Percentiles rank a stretch among this genome's conserved stretches.
phyloP scores from a whole-genome alignment of 768 basidiomycete species.

The Psilocybe sp. region DNA sequence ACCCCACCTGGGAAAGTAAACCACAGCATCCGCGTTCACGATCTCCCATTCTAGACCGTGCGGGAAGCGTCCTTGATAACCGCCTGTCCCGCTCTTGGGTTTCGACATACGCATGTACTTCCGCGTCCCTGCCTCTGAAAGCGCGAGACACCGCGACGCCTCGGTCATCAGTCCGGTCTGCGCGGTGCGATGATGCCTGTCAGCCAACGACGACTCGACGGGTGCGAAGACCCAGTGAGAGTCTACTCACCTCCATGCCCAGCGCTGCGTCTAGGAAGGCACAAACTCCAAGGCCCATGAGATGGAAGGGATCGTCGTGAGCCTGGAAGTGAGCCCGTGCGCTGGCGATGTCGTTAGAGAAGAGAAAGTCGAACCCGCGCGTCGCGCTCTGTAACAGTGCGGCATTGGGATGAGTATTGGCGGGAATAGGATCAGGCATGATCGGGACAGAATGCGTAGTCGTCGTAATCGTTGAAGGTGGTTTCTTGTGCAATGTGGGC shows the following conservation, averaged over 20 bases:
- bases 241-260: constrained; percentile 66
- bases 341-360: constrained; percentile 59
- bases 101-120: constrained; percentile 38
- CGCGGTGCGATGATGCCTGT: neutral
- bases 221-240: neutral
- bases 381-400: constrained; percentile 35
- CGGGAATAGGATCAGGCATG: no score
- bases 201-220: neutral
- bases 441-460: no score
- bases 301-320: constrained; percentile 65
- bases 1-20: constrained; percentile 15
- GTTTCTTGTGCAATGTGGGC: no score
- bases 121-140: constrained; percentile 60
- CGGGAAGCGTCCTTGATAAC: constrained; percentile 38
- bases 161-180: constrained; percentile 63
- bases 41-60: constrained; percentile 77
- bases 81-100: constrained; percentile 25
- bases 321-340: constrained; percentile 51
- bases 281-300: constrained; percentile 68
- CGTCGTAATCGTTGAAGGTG: no score
- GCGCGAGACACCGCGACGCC: constrained; percentile 51
- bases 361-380: constrained; percentile 64
- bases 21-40: constrained; percentile 71
- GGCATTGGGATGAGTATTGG: constrained; percentile 21
- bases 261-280: constrained; percentile 76